These are phyloP conservation scores for Pythium dissotocum DNA, from an alignment of 352 stramenopile species.

Conservation along the genomic window DNA sequence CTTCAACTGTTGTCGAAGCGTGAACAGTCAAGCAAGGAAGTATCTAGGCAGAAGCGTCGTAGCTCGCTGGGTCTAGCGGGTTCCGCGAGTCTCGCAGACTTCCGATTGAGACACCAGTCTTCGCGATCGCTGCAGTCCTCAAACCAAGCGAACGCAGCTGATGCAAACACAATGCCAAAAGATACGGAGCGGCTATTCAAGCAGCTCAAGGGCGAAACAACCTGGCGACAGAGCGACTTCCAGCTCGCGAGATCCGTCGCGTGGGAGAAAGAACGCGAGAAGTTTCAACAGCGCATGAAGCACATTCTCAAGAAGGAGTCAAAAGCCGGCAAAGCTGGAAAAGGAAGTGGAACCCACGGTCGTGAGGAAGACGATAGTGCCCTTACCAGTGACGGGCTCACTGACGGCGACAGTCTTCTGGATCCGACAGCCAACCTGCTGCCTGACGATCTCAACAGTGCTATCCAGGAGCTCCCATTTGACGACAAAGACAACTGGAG, in stretches of 20 bases:
- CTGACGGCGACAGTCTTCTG: not conserved
- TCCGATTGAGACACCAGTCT: not conserved
- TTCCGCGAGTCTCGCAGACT: not conserved
- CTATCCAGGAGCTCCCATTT: slow-evolving; percentile 51
- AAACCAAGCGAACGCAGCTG: not conserved
- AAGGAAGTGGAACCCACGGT: not conserved
- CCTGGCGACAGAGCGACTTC: slow-evolving; percentile 77
- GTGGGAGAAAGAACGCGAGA: slow-evolving; percentile 63
- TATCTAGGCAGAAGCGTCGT: slow-evolving; percentile 22
- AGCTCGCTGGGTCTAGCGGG: not conserved
- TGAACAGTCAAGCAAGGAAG: slow-evolving; percentile 26
- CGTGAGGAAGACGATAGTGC: slow-evolving; percentile 2
- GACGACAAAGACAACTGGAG: slow-evolving; percentile 83
- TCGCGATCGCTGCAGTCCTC: not conserved
- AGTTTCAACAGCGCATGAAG: slow-evolving; percentile 78
- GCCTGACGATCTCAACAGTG: slow-evolving; percentile 39
- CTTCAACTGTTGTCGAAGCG: slow-evolving; percentile 32
- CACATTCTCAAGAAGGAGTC: slow-evolving; percentile 57
- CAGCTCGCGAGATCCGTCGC: slow-evolving; percentile 62
- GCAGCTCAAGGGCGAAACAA: slow-evolving; percentile 63
- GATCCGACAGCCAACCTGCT: slow-evolving; percentile 31
- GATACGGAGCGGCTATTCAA: slow-evolving; percentile 57
- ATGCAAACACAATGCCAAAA: not conserved
- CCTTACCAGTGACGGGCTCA: not conserved
- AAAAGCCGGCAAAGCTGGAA: slow-evolving; percentile 5